These are phyloP conservation scores for Grigorovia humatica DNA, from an alignment of 805 yeast species.

Conservation along the genomic window DNA sequence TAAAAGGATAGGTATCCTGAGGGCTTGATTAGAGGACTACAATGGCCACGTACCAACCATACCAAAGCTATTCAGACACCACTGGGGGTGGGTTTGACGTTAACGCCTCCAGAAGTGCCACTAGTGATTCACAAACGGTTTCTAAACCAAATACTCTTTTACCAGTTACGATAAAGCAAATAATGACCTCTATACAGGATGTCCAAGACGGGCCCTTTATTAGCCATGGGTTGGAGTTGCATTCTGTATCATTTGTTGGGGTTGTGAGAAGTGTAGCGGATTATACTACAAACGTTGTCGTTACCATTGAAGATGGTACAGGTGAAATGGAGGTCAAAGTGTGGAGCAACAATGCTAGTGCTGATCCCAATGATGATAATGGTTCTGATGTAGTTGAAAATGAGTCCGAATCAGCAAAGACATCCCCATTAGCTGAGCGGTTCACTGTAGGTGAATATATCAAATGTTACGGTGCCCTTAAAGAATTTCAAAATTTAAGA, in stretches of 20 bases:
- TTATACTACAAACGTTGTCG: constrained; percentile 42
- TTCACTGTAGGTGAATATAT: constrained; percentile 47
- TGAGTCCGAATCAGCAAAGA: background rate
- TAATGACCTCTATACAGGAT: constrained; percentile 47
- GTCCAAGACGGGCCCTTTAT: constrained; percentile 61
- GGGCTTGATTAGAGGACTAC: no score
- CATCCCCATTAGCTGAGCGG: constrained; percentile 27
- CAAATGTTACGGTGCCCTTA: constrained; percentile 44
- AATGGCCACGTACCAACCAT: constrained; percentile 24
- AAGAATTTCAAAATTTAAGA: constrained; percentile 53
- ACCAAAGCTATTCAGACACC: constrained; percentile 23
- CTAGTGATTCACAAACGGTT: constrained; percentile 14
- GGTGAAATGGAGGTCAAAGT: constrained; percentile 54
- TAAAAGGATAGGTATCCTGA: no score
- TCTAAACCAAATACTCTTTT: constrained; percentile 29
- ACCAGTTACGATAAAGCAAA: constrained; percentile 69
- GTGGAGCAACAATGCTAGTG: constrained; percentile 43
- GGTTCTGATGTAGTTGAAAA: constrained; percentile 13
- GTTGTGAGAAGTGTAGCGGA: constrained; percentile 56
- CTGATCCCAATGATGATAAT: constrained; percentile 24
- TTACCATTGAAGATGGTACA: constrained; percentile 72
- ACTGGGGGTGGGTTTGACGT: constrained; percentile 27
- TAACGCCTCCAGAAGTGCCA: constrained; percentile 17
- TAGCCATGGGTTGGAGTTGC: constrained; percentile 49
- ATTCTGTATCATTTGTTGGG: constrained; percentile 57